Evolutionary conservation across 306 rosid genomes (phyloP).

Genomic region (Glycine soja): DNA sequence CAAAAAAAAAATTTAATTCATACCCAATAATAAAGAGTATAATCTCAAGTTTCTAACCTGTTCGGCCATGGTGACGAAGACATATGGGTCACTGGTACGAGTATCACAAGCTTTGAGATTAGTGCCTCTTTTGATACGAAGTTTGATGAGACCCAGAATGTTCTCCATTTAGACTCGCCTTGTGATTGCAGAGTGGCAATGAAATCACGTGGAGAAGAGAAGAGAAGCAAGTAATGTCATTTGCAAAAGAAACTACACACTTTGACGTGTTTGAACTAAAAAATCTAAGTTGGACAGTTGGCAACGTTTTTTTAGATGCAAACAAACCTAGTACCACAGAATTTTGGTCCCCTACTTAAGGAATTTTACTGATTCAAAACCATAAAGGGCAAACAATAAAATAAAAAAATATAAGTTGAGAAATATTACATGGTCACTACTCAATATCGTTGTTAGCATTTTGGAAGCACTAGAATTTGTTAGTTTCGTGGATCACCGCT

Average conservation of each 20-base stretch:
- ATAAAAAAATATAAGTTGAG: neutral
- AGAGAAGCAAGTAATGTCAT: neutral
- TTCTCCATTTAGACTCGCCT: conserved; percentile 52
- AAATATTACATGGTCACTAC: neutral
- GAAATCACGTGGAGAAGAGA: neutral
- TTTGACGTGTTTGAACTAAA: neutral
- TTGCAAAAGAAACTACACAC: neutral
- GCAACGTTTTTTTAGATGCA: neutral
- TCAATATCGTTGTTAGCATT: neutral
- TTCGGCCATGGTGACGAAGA: conserved; percentile 59
- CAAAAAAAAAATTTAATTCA: neutral
- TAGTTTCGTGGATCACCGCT: conserved; percentile 14
- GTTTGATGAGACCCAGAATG: conserved; percentile 68
- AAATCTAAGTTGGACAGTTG: neutral
- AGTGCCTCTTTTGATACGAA: conserved; percentile 69
- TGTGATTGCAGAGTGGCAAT: neutral
- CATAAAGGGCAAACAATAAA: neutral
- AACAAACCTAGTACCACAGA: neutral
- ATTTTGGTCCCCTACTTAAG: neutral
- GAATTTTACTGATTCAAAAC: conserved; percentile 13
- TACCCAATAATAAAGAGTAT: neutral
- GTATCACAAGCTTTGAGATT: conserved; percentile 71
- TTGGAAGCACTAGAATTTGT: neutral
- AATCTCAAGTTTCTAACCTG: conserved; percentile 47
- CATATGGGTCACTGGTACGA: conserved; percentile 78